A percentile compares a stretch with the other conserved stretches of the same genome.
Conservation (phyloP, 2,329 filamentous ascomycete species). For the Cladosporium sp. region DNA sequence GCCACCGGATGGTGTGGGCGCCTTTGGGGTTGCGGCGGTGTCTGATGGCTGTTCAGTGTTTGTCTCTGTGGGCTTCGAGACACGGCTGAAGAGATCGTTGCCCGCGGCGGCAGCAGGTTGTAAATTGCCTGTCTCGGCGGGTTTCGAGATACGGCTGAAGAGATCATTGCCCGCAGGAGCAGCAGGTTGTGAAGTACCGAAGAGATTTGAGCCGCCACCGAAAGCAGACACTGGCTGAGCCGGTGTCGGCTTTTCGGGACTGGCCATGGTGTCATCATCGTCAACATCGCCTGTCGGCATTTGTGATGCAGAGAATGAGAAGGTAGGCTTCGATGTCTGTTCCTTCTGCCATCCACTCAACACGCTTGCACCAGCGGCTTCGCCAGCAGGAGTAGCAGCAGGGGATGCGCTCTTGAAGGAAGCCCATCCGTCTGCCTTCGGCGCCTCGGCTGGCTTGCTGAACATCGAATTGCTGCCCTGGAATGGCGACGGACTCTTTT, state of each 20-base stretch:
- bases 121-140: constrained; percentile 5
- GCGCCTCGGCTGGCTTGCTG: constrained; percentile 18
- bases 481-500: constrained; percentile 18
- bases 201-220: constrained; percentile 12
- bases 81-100: constrained; percentile 23
- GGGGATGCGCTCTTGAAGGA: constrained; percentile 14
- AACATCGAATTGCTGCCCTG: constrained; percentile 12
- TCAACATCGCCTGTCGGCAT: constrained; percentile 17
- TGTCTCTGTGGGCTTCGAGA: constrained; percentile 17
- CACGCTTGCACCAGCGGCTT: constrained; percentile 12
- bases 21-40: constrained; percentile 5
- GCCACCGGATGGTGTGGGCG: constrained; percentile 4
- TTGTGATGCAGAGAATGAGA: constrained; percentile 15
- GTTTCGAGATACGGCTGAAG: constrained; percentile 22
- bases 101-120: constrained; percentile 7
- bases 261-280: constrained; percentile 32
- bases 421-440: constrained; percentile 18
- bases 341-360: constrained; percentile 20
- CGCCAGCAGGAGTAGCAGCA: background rate
- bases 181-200: constrained; percentile 17
- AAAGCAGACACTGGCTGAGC: constrained; percentile 14
- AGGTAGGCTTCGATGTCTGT: constrained; percentile 15
- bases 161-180: constrained; percentile 19
- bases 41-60: background rate
- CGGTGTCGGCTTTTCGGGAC: constrained; percentile 22